Percentiles rank a stretch among this genome's conserved stretches.
These are phyloP conservation scores for Exophiala spinifera DNA, from an alignment of 2,329 filamentous ascomycete genomes.

Conservation along the genomic window DNA sequence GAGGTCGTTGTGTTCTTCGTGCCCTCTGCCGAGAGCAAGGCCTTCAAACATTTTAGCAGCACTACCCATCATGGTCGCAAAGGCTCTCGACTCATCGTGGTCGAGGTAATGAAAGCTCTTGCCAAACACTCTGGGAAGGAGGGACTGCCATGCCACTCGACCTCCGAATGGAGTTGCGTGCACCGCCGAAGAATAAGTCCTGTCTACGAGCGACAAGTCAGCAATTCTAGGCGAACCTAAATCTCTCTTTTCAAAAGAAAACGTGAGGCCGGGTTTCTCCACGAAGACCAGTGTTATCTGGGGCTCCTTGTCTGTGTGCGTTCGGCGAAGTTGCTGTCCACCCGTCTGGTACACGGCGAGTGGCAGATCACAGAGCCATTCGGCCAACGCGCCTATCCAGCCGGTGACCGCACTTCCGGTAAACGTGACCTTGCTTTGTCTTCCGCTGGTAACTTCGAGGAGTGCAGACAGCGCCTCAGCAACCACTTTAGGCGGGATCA, in stretches of 20 bases:
- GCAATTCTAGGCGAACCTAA: conserved; percentile 1
- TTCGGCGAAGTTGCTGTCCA: conserved; percentile 17
- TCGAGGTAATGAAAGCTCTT: conserved; percentile 26
- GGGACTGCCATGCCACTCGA: conserved; percentile 24
- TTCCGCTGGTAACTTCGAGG: conserved; percentile 18
- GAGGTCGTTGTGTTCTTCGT: conserved; percentile 20
- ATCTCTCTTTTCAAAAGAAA: conserved; percentile 13
- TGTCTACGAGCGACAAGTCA: conserved; percentile 12
- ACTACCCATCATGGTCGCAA: conserved; percentile 25
- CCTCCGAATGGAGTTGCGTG: conserved; percentile 25
- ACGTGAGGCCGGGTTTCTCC: conserved; percentile 12
- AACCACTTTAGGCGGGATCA: conserved; percentile 17
- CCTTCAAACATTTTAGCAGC: conserved; percentile 25
- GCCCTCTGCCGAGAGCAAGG: conserved; percentile 19
- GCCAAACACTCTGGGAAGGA: conserved; percentile 27
- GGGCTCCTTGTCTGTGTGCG: conserved; percentile 12
- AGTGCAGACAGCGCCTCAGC: conserved; percentile 21
- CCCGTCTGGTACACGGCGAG: conserved; percentile 17
- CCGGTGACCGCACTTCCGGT: conserved; percentile 24
- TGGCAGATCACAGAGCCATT: conserved; percentile 27
- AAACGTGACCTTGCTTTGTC: conserved; percentile 20
- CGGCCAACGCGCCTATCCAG: conserved; percentile 26
- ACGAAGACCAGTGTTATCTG: conserved; percentile 22
- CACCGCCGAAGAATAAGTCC: conserved; percentile 15
- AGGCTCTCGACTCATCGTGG: conserved; percentile 21